A percentile compares a stretch with the other conserved stretches of the same genome.
Evolutionary conservation across 441 rosid species (phyloP).

Genomic region (Pelargonium cotyledonis): DNA sequence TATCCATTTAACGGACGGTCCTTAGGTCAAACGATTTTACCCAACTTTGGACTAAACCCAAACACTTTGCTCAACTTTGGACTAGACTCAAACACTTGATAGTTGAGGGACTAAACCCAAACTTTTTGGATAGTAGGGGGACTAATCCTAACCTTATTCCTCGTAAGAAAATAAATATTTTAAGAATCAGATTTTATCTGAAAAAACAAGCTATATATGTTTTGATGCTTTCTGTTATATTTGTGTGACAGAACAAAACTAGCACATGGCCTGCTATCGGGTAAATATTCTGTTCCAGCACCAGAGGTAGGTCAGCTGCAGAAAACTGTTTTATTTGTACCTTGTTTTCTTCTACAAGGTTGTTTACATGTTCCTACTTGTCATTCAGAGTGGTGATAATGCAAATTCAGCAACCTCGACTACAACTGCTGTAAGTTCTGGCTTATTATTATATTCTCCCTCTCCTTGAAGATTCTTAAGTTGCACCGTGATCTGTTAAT

Average conservation of each 20-base stretch:
- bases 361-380: constrained; percentile 11
- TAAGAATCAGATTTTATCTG: background rate
- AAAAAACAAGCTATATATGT: constrained; percentile 11
- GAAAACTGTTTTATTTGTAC: constrained; percentile 9
- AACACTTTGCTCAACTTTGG: no score
- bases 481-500: background rate
- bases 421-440: constrained; percentile 44
- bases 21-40: no score
- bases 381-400: constrained; percentile 37
- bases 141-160: no score
- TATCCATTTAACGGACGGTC: no score
- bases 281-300: constrained; percentile 75
- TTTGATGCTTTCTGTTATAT: constrained; percentile 11
- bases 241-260: constrained; percentile 72
- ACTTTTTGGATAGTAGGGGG: no score
- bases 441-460: constrained; percentile 10
- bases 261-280: constrained; percentile 90
- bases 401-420: constrained; percentile 26
- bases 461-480: constrained; percentile 6
- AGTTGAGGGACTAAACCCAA: no score
- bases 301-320: constrained; percentile 41
- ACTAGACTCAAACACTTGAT: no score
- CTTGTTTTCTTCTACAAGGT: constrained; percentile 12
- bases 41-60: no score
- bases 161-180: background rate